Evolutionary conservation across 2,329 filamentous ascomycete genomes (phyloP), one percentile per base, ranked within the genome.

Genomic region (Fusarium praegraminearum): DNA sequence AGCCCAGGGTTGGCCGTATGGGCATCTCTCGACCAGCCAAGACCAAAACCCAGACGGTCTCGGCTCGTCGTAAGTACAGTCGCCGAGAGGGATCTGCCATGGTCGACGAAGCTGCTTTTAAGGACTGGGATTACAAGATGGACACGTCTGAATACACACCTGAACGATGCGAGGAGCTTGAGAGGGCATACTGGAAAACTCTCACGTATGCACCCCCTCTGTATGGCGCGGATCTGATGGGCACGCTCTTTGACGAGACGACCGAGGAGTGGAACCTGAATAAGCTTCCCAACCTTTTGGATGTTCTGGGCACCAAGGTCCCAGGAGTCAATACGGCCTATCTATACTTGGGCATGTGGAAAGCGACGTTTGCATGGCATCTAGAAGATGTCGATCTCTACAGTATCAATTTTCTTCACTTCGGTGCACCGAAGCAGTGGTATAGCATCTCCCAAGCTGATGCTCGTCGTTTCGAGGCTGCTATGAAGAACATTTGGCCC

Each of bases 361-460:
- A 98, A 80, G 95, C 96, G 15, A 98, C 96, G 0, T 99, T 99
- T 78, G 96, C 96, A 11, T 99, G 96, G 96, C 96, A 99, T 86
- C 83, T 99, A 55, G 96, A 99, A 78, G 96, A 99, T 78, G 95
- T 99, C 43, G 96, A 99, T 82, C 87, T 99, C 7, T 99, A 99
- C 88, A 98, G 94, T 79, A 99, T 99, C 86, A 99, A 99, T 82
- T 99, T 98, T 79, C 94, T 99, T 63, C 96, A 99, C 77, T 99
- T 99, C 78, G 96, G 96, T 57, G 96, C 96, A 2, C 96, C 96
- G 1, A 99, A 99, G 81, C 96, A 99, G 79, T 99, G 96, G 96
- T 99, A 99, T 82, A 98, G 94, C 80, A 98, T 99, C 71, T 97
- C 95, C 1, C 97, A 98, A 79, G 92, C 93, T 70, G 96, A 99